A percentile compares a stretch with the other conserved stretches of the same genome.
phyloP scores from a whole-genome alignment of 352 stramenopile species.

The Globisporangium okanoganense region DNA sequence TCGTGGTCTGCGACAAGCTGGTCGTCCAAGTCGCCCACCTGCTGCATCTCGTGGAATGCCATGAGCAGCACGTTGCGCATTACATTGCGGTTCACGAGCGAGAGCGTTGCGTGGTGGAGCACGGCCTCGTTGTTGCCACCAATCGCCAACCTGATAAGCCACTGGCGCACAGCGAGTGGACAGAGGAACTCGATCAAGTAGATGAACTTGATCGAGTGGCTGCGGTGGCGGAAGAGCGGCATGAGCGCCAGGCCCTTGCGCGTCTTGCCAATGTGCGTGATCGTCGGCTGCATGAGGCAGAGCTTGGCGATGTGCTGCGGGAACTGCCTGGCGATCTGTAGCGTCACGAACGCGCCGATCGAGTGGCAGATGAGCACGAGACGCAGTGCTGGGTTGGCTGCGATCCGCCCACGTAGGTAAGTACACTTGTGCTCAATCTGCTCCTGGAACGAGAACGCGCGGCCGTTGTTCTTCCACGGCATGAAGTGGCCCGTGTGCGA shows the following conservation, averaged over 20 bases:
- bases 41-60: constrained; percentile 59
- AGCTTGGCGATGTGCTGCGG: constrained; percentile 50
- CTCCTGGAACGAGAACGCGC: constrained; percentile 47
- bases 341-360: constrained; percentile 51
- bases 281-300: constrained; percentile 68
- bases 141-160: constrained; percentile 38
- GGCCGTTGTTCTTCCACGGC: constrained; percentile 57
- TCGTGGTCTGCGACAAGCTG: constrained; percentile 35
- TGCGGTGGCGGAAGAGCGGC: constrained; percentile 42
- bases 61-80: constrained; percentile 65
- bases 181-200: constrained; percentile 37
- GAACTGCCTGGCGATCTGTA: constrained; percentile 52
- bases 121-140: constrained; percentile 30
- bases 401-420: constrained; percentile 41
- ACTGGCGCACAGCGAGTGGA: constrained; percentile 36
- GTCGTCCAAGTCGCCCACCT: constrained; percentile 44
- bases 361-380: constrained; percentile 66
- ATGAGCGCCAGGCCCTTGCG: constrained; percentile 40
- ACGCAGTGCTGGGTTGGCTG: constrained; percentile 37
- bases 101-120: constrained; percentile 48
- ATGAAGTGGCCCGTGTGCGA: constrained; percentile 62
- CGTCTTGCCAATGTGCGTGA: constrained; percentile 56
- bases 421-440: constrained; percentile 53
- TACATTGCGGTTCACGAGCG: constrained; percentile 50
- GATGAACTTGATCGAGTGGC: constrained; percentile 31